Evolutionary conservation across 192 early-diverging fungal species (phyloP), one percentile per base, ranked within the genome.

Genomic region (Endogone sp.): DNA sequence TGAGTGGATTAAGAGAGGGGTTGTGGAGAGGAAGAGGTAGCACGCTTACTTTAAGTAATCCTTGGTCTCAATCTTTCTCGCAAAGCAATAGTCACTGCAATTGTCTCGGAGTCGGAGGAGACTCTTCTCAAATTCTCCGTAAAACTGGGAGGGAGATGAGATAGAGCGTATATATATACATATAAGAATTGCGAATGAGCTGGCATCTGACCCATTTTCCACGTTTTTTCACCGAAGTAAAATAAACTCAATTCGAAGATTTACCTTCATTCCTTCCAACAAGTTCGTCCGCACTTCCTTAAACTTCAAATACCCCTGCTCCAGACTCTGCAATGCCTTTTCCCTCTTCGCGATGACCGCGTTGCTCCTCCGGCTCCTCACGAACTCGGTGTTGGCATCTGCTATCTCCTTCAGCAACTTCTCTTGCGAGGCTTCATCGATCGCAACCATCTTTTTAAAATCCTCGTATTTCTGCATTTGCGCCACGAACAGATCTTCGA

Each of bases 261-360:
- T 31, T 82, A 89, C 88, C 86, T 91, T 86, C 20, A 82, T 71
- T 4, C 94, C 94, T 75, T 96, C 93, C 31, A 84, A 76, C 22
- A 96, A 69, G 64, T 94, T 95, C 3, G 75, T 80, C 25, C 86
- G 82, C 2, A 93, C 89, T 59, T 93, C 90, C 60, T 84, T 82
- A 67, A 87, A 95, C 29, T 83, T 81, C 73, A 89, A 84, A 67
- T 90, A 92, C 10, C 87, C 93, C 9, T 79, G 82, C 59, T 92
- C 91, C 66, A 95, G 75, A 60, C 90, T 93, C 60, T 88, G 88
- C 27, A 95, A 69, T 2, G 91, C 90, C 67, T 90, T 84, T 67
- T 93, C 92, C 3, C 94, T 73, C 65, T 90, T 85, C 24, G 84
- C 78, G 63, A 93, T 76, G 61, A 83, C 66, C 4, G 80, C 70